phyloP scores from a whole-genome alignment of 2,329 filamentous ascomycete species.

The Metarhizium humberi region DNA sequence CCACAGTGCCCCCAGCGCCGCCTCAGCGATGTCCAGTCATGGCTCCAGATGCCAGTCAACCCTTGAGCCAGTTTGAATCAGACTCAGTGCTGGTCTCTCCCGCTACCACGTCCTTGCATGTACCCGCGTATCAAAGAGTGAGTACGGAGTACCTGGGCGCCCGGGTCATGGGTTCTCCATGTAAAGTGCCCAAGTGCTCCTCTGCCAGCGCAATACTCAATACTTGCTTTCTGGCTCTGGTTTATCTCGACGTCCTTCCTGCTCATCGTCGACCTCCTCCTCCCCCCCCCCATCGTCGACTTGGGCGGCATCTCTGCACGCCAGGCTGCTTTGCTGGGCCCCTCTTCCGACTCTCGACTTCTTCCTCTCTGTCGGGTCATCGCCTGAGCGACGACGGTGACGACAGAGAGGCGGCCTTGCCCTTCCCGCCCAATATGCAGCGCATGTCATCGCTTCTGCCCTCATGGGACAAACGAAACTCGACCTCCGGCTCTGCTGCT shows the following conservation, averaged over 20 bases:
- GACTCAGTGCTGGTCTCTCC: too few relatives aligned
- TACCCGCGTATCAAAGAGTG: not conserved
- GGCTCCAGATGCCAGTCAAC: too few relatives aligned
- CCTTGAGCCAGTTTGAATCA: too few relatives aligned
- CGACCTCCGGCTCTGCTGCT: slow-evolving; percentile 18
- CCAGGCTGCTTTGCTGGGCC: slow-evolving; percentile 9
- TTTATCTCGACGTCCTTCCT: not conserved
- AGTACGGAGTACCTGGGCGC: not conserved
- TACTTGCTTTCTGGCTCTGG: not conserved
- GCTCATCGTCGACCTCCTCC: not conserved
- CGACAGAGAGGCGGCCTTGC: slow-evolving; percentile 23
- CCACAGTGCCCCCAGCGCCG: too few relatives aligned
- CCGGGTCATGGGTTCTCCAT: not conserved
- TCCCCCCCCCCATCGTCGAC: not conserved
- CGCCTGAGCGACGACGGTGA: slow-evolving; percentile 22
- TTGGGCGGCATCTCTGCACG: slow-evolving; percentile 3
- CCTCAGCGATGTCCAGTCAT: too few relatives aligned
- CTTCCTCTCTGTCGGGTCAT: slow-evolving; percentile 22
- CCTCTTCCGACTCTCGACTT: slow-evolving; percentile 12
- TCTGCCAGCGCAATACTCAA: not conserved
- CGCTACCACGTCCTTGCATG: too few relatives aligned
- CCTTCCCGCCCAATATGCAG: slow-evolving; percentile 25
- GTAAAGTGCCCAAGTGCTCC: too few relatives aligned
- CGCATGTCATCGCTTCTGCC: slow-evolving; percentile 34
- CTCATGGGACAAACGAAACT: slow-evolving; percentile 35